Base-by-base conservation (phyloP, 148 eudicot genomes). In the Rhododendron simsii region DNA sequence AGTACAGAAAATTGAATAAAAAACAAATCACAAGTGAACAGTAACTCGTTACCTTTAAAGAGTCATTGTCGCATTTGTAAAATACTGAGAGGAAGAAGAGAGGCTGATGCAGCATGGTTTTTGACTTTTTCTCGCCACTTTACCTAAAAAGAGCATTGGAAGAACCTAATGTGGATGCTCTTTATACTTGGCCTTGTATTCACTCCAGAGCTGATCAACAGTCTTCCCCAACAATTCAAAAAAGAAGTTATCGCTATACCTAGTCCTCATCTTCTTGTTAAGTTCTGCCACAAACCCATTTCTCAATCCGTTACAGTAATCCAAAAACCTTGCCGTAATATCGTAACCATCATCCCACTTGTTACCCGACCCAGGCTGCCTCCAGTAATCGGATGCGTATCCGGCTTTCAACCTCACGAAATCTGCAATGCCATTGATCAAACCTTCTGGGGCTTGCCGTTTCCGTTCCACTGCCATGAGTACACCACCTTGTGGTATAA, bases 211-310 rank as follows among this genome's bases (percentile, higher is more conserved):
- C n/a, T 87, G 81, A 28, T 78, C 84, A 8, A 85, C 67, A 0
- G 87, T 78, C 61, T 89, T 89, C 63, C 91, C 91, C n/a, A 89
- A 21, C 83, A 90, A 51, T n/a, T 87, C 88, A 53, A 48, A 53
- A 50, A 87, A 90, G 83, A 48, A 88, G 39, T 61, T 3, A 1
- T 61, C 87, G 7, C 48, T 67, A 26, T 84, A 90, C 13, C n/a
- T 75, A 14, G 41, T 26, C 59, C 78, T 90, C 87, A 90, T 87
- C 84, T 80, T 90, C 45, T 86, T 90, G 84, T 90, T 87, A 13
- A 90, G 53, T 4, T 83, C 79, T 14, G 81, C 87, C 39, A 88
- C 77, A 69, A 90, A 90, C 15, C 87, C 88, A 7, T 51, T 83
- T 20, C 28, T 67, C 45, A 90, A 50, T 20, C 87, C 26, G 2